Base-by-base conservation (phyloP, 2,329 filamentous ascomycete species). In the Trematosphaeria pertusa region DNA sequence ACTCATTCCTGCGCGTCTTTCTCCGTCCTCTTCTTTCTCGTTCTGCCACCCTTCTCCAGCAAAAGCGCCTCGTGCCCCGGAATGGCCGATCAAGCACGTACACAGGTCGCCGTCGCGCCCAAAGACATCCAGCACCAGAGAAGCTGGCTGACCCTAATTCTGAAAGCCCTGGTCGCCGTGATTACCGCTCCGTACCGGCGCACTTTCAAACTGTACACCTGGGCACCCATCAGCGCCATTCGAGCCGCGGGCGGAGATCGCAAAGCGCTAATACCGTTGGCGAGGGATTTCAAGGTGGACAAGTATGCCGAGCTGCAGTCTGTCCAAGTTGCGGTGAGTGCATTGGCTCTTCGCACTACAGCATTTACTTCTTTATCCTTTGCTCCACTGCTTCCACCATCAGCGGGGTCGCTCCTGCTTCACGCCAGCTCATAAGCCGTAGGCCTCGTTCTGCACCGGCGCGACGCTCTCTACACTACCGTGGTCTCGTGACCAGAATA, bases 201-300 rank as follows among this genome's bases (percentile, higher is more conserved):
- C 15, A 61, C 62, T 4, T 67, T 67, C 55, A 59, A 61, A 33
- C 42, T 65, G 8, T 67, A 67, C 46, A 67, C 61, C 22, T 67
- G 62, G 64, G 52, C 43, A 30, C 64, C 61, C 8, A 37, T 67
- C 18, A 50, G 38, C 20, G 50, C 63, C 20, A 57, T 67, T 28
- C 48, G 56, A 20, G 48, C 43, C 8, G 58, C 56, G 20, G 52
- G 39, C 5, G 50, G 49, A n/a, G 59, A 67, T 34, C 48, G 52
- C 5, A 49, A 20, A n/a, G 6, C 51, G 8, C 26, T 65, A 11
- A 46, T 62, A 9, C 35, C 49, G 15, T 21, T 61, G 12, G 46
- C 62, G 18, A 45, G 41, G 30, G 56, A 62, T 9, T 67, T 57
- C 58, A 61, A 65, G 40, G 37, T 22, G n/a, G 60, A 65, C 19